Base-by-base conservation (phyloP, 345 rosid species). In the Heritiera littoralis region DNA sequence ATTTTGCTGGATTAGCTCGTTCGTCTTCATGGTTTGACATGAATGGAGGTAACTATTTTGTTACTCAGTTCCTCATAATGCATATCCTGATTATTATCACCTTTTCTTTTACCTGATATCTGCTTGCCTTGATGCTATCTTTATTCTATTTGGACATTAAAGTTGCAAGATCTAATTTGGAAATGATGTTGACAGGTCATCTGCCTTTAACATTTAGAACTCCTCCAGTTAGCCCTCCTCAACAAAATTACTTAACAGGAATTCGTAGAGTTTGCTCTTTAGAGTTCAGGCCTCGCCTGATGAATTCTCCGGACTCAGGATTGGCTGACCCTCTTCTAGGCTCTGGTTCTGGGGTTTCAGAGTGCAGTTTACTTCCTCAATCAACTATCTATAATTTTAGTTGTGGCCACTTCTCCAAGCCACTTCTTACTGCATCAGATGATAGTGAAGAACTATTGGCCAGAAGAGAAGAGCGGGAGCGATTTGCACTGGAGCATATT, bases 181-280 rank as follows among this genome's bases (percentile, higher is more conserved):
- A 30, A 60, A 74, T 86, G 76, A 76, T 85, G 43, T 87, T 81
- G 72, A 76, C 92, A 97, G 99, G 98, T 90, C 95, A 88, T 80
- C 78, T 94, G 64, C 93, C 98, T 77, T 81, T 89, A 78, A 89
- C 91, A 75, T 97, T 97, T 85, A 92, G 98, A 86, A 94, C 99
- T 83, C 98, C 99, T 80, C 96, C 98, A 46, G 99, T 97, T 77
- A 94, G 99, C 80, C 99, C 99, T 79, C 98, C 99, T 65, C 90
- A 93, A 66, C 87, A 88, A 83, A 94, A 84, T 86, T 93, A 87
- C 84, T 82, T 97, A 66, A 82, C 94, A 70, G 94, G 97, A 82
- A 90, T 94, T 81, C 91, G 98, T 60, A 94, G 98, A 87, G 99
- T 94, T 85, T 94, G 87, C 77, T 97, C 99, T 68, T 83, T 92